These are phyloP conservation scores for Chaetomiaceae sp. DNA, from an alignment of 2,329 filamentous ascomycete genomes.

Conservation along the genomic window DNA sequence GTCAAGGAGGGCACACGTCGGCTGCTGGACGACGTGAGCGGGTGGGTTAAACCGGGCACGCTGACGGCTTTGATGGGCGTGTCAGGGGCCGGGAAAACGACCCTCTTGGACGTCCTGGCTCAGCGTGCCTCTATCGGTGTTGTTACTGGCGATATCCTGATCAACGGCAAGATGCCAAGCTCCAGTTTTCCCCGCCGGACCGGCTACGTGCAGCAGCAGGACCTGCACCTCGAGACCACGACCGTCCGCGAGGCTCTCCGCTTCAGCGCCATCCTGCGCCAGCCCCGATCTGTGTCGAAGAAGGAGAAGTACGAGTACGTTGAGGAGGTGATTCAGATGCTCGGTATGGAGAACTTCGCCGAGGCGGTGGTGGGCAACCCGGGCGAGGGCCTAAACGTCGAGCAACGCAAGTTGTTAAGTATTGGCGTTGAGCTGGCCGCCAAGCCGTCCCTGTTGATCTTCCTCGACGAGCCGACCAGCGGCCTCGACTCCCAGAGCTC, in stretches of 20 bases:
- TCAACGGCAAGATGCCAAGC: background rate
- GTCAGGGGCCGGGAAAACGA: background rate
- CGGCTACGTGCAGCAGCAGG: conserved; percentile 59
- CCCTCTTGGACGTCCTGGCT: background rate
- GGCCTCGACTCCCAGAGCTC: background rate
- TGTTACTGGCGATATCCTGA: background rate
- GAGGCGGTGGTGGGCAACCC: conserved; percentile 61
- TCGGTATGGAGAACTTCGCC: conserved; percentile 62
- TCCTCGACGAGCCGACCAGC: conserved; percentile 37
- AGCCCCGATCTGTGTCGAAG: conserved; percentile 47
- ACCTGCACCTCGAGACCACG: conserved; percentile 51
- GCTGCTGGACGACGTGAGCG: background rate
- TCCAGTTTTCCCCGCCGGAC: conserved; percentile 58
- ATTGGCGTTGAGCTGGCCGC: conserved; percentile 55
- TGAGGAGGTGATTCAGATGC: conserved; percentile 60
- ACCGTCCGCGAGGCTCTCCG: conserved; percentile 51
- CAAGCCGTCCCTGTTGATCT: conserved; percentile 53
- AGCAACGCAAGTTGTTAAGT: conserved; percentile 57
- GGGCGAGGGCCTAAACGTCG: conserved; percentile 54
- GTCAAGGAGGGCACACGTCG: background rate
- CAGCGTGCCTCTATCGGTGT: too few species aligned
- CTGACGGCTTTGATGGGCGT: background rate
- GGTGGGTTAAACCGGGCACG: background rate
- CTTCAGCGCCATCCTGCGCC: conserved; percentile 52
- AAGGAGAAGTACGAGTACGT: conserved; percentile 57